phyloP scores from a whole-genome alignment of 108 stramenopile species.

The Skeletonema marinoi region DNA sequence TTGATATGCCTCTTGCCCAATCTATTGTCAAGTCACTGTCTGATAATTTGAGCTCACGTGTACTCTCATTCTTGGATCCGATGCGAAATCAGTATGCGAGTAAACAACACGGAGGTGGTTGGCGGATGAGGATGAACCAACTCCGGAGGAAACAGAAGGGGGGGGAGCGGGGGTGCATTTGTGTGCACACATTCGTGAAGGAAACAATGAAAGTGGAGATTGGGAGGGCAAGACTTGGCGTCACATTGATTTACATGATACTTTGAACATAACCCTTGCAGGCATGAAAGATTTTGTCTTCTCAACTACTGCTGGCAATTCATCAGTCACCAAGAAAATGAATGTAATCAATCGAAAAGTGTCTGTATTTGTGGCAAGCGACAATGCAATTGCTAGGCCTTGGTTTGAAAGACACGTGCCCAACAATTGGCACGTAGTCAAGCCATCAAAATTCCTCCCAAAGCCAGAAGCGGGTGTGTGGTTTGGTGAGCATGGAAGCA shows the following conservation, averaged over 20 bases:
- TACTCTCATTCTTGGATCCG: conserved; percentile 15
- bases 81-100: conserved; percentile 13
- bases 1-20: conserved; percentile 28
- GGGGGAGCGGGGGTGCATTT: conserved; percentile 11
- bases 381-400: conserved; percentile 3
- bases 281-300: conserved; percentile 8
- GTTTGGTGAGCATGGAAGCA: conserved; percentile 30
- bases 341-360: not conserved
- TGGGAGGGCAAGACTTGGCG: conserved; percentile 4
- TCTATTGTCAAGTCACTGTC: conserved; percentile 9
- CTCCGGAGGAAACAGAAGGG: too few relatives aligned
- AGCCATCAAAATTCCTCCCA: conserved; percentile 10
- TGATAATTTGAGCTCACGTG: conserved; percentile 9
- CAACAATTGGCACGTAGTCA: conserved; percentile 20
- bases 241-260: conserved; percentile 8
- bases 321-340: not conserved
- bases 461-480: conserved; percentile 13
- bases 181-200: conserved; percentile 26
- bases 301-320: not conserved
- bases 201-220: conserved; percentile 31
- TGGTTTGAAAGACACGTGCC: conserved; percentile 29
- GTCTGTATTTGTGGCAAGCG: conserved; percentile 30
- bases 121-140: too few relatives aligned
- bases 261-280: conserved; percentile 12
- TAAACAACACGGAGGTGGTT: not conserved